A percentile compares a stretch with the other conserved stretches of the same genome.
These are phyloP conservation scores for Penicillium sp. DNA, from an alignment of 2,329 filamentous ascomycete species.

Conservation along the genomic window DNA sequence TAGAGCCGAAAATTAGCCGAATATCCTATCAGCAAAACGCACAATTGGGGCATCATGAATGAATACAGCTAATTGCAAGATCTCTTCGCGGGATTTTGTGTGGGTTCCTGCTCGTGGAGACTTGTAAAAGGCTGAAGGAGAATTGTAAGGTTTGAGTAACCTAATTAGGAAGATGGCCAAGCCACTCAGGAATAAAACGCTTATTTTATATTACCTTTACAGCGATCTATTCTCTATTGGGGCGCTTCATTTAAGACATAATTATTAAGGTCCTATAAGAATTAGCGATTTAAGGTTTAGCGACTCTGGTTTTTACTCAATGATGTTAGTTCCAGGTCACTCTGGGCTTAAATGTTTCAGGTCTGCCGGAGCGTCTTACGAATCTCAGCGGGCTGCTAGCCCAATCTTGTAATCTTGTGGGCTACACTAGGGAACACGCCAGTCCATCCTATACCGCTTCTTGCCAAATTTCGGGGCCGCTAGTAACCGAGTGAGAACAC, in stretches of 20 bases:
- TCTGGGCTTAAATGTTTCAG: too few relatives aligned
- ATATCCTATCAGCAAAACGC: not conserved
- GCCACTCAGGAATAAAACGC: not conserved
- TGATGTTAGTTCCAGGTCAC: too few relatives aligned
- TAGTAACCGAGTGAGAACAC: not conserved
- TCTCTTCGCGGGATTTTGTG: not conserved
- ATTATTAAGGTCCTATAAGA: not conserved
- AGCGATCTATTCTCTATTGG: not conserved
- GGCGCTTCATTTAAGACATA: not conserved
- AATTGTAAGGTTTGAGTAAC: not conserved
- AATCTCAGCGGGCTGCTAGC: too few relatives aligned
- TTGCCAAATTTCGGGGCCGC: not conserved
- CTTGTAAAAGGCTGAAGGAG: not conserved
- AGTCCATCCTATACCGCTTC: too few relatives aligned
- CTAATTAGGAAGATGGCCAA: not conserved
- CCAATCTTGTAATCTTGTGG: too few relatives aligned
- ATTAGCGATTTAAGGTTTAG: not conserved
- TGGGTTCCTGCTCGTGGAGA: not conserved
- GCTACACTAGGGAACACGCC: too few relatives aligned
- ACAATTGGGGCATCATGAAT: not conserved
- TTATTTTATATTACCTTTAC: not conserved
- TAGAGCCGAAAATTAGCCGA: not conserved
- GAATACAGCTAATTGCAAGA: not conserved
- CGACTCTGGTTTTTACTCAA: not conserved
- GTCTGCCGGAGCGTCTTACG: too few relatives aligned